phyloP scores from a whole-genome alignment of 1,284 basidiomycete species.

The Coniferiporia weirii region DNA sequence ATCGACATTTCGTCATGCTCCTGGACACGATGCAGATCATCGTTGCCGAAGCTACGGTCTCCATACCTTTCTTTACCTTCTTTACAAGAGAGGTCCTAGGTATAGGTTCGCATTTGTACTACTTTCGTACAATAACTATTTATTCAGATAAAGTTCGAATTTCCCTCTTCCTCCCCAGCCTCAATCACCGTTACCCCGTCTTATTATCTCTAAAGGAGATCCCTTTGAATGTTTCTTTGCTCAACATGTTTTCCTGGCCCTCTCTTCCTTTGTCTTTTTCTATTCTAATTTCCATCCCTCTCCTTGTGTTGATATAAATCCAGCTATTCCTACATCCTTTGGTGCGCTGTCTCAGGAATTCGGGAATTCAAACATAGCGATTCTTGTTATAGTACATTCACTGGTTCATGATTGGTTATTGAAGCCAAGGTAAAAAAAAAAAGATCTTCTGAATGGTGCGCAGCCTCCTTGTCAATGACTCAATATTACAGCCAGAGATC shows the following conservation, averaged over 20 bases:
- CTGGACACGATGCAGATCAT: too few relatives aligned
- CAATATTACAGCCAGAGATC: slow-evolving; percentile 16
- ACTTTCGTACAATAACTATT: slow-evolving; percentile 8
- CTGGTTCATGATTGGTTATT: neutral
- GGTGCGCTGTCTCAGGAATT: neutral
- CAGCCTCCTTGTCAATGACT: neutral
- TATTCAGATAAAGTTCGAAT: neutral
- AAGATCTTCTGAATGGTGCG: neutral
- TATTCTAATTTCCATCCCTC: slow-evolving; percentile 4
- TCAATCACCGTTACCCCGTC: neutral
- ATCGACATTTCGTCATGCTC: too few relatives aligned
- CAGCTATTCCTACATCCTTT: neutral
- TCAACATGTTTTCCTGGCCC: neutral
- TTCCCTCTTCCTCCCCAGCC: neutral
- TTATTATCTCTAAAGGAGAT: slow-evolving; percentile 11
- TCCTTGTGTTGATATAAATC: slow-evolving; percentile 1
- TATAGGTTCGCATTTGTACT: neutral
- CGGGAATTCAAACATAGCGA: neutral
- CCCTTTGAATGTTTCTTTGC: slow-evolving; percentile 5
- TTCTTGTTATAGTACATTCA: neutral
- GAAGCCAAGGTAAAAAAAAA: neutral
- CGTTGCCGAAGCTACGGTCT: neutral
- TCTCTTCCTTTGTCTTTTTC: slow-evolving; percentile 3
- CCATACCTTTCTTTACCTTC: neutral
- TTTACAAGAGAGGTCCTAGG: neutral